Evolutionary conservation across 2,329 filamentous ascomycete species (phyloP).

Genomic region (Trichoderma sp.): DNA sequence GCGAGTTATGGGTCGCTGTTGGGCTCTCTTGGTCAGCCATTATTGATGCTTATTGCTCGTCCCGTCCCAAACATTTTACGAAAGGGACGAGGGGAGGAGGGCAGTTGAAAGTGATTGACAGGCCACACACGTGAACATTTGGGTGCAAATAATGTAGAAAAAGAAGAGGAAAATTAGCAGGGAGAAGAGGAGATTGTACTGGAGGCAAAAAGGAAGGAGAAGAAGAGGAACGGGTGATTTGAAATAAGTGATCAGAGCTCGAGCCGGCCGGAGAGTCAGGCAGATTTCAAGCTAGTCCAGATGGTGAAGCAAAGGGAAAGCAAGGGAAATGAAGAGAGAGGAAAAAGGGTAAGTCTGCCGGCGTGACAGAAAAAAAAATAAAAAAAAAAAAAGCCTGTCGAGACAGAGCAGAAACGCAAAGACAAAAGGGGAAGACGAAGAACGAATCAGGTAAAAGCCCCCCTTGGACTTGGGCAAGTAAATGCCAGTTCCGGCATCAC

Average conservation of each 20-base stretch:
- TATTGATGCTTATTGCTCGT: slow-evolving; percentile 17
- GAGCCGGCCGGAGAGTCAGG: not conserved
- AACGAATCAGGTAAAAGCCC: not conserved
- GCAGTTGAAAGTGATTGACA: not conserved
- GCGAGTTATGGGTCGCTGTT: slow-evolving; percentile 67
- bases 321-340: slow-evolving; percentile 1
- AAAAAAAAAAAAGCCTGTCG: not conserved
- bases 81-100: slow-evolving; percentile 1
- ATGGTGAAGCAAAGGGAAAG: slow-evolving; percentile 5
- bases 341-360: slow-evolving; percentile 7
- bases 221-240: not conserved
- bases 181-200: not conserved
- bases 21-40: slow-evolving; percentile 37
- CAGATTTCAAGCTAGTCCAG: slow-evolving; percentile 12
- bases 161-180: slow-evolving; percentile 17
- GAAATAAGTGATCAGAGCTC: slow-evolving; percentile 18
- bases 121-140: slow-evolving; percentile 10
- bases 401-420: not conserved
- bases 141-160: slow-evolving; percentile 28
- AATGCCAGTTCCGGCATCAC: slow-evolving; percentile 14
- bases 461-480: not conserved
- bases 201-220: not conserved
- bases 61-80: slow-evolving; percentile 22
- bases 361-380: not conserved
- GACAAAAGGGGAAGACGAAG: not conserved